phyloP scores from a whole-genome alignment of 768 basidiomycete species.

The Pleurotus tuber-regium region DNA sequence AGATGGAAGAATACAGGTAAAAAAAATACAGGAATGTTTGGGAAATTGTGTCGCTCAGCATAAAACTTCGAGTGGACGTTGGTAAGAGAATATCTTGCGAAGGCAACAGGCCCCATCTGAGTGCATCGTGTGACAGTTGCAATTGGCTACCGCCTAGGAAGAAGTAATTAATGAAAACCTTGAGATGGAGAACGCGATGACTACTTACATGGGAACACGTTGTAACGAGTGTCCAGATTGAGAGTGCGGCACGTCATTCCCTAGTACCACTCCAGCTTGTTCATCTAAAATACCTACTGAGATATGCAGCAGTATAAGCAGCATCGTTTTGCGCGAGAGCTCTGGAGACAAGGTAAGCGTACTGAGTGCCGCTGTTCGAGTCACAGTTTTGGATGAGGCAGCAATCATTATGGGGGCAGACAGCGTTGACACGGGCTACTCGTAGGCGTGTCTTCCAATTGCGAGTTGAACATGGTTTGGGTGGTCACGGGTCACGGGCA shows the following conservation, averaged over 20 bases:
- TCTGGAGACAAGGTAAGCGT: background rate
- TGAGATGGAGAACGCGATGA: background rate
- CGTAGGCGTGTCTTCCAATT: background rate
- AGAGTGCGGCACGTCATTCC: slow-evolving; percentile 12
- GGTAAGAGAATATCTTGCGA: slow-evolving; percentile 1
- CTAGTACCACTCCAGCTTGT: slow-evolving; percentile 18
- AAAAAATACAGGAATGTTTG: background rate
- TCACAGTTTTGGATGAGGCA: background rate
- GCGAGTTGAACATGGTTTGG: background rate
- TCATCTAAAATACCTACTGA: slow-evolving; percentile 3
- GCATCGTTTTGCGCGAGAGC: background rate
- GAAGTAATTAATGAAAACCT: background rate
- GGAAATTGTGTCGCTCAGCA: background rate
- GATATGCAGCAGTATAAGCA: background rate
- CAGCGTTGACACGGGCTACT: background rate
- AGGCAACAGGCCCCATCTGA: slow-evolving; percentile 13
- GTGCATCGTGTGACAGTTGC: background rate
- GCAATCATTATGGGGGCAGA: background rate
- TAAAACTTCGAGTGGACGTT: background rate
- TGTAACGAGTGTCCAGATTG: slow-evolving; percentile 16
- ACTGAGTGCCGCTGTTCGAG: background rate
- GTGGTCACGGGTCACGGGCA: too few relatives aligned
- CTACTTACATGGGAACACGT: slow-evolving; percentile 15
- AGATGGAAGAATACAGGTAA: background rate
- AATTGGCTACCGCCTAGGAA: background rate